Percentiles rank a stretch among this genome's conserved stretches.
phyloP scores from a whole-genome alignment of 2,329 filamentous ascomycete species.

The Fusarium secorum region DNA sequence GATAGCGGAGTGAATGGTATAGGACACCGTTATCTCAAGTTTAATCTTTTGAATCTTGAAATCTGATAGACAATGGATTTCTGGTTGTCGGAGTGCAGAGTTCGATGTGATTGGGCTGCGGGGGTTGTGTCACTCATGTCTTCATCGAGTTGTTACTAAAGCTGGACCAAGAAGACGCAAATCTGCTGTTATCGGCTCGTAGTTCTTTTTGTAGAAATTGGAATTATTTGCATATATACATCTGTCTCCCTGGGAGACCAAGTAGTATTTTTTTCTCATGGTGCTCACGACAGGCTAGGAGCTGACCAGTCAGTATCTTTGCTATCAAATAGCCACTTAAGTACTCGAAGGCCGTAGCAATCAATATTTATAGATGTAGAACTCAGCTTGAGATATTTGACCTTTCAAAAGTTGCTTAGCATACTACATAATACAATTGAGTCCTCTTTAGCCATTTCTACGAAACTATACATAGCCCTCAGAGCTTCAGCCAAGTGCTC shows the following conservation, averaged over 20 bases:
- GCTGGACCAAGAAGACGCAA: not conserved
- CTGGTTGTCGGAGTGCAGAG: not conserved
- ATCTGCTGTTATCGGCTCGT: not conserved
- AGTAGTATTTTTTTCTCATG: no score
- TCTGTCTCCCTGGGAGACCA: no score
- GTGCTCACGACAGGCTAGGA: no score
- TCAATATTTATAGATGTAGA: fast-evolving
- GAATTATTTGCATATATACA: no score
- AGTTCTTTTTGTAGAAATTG: no score
- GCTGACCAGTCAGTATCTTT: no score
- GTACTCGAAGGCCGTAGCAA: not conserved
- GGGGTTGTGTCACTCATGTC: not conserved
- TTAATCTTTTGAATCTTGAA: not conserved
- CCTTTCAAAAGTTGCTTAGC: not conserved
- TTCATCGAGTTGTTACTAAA: not conserved
- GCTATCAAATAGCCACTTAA: no score
- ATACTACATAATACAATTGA: not conserved
- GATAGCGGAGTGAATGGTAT: no score
- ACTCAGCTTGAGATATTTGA: not conserved
- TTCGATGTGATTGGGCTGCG: not conserved
- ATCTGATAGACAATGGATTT: not conserved
- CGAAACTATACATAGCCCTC: fast-evolving
- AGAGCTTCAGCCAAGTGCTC: not conserved
- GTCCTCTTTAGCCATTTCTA: not conserved
- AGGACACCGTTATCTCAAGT: no score